phyloP scores from a whole-genome alignment of 1,284 basidiomycete species.

The Leccinum cinnamomeum region DNA sequence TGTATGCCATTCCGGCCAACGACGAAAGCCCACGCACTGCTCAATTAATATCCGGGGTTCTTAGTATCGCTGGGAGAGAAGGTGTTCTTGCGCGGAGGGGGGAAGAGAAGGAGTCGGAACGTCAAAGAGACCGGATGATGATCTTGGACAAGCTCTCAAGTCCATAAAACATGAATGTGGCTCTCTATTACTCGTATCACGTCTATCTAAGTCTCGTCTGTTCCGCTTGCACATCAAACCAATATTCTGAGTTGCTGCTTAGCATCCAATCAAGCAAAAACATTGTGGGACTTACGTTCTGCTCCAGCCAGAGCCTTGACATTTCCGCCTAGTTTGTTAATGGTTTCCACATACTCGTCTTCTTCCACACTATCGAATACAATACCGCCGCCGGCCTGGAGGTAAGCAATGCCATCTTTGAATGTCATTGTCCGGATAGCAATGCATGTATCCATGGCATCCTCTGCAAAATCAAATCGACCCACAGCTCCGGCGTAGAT shows the following conservation, averaged over 20 bases:
- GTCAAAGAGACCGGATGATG: slow-evolving; percentile 29
- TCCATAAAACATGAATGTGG: slow-evolving; percentile 29
- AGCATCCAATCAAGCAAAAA: slow-evolving; percentile 14
- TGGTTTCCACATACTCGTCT: slow-evolving; percentile 94
- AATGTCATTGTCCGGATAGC: slow-evolving; percentile 99
- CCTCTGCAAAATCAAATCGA: slow-evolving; percentile 92
- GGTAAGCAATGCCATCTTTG: slow-evolving; percentile 89
- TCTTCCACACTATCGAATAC: slow-evolving; percentile 98
- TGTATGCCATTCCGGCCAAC: slow-evolving; percentile 98
- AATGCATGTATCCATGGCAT: slow-evolving; percentile 98
- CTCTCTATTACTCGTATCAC: slow-evolving; percentile 23
- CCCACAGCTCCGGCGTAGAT: slow-evolving; percentile 98
- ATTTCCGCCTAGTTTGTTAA: slow-evolving; percentile 94
- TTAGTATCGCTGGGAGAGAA: slow-evolving; percentile 90
- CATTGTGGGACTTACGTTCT: slow-evolving; percentile 67
- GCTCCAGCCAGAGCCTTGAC: slow-evolving; percentile 83
- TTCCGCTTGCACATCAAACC: slow-evolving; percentile 62
- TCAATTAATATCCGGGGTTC: slow-evolving; percentile 87
- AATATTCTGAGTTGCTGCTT: slow-evolving; percentile 50
- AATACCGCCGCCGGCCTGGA: slow-evolving; percentile 97
- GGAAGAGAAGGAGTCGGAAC: slow-evolving; percentile 18
- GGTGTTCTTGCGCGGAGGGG: slow-evolving; percentile 51
- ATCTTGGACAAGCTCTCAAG: slow-evolving; percentile 31
- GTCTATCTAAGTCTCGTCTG: slow-evolving; percentile 33
- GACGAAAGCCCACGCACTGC: slow-evolving; percentile 92